Evolutionary conservation across 768 basidiomycete genomes (phyloP).

Genomic region (Collybia sp.): DNA sequence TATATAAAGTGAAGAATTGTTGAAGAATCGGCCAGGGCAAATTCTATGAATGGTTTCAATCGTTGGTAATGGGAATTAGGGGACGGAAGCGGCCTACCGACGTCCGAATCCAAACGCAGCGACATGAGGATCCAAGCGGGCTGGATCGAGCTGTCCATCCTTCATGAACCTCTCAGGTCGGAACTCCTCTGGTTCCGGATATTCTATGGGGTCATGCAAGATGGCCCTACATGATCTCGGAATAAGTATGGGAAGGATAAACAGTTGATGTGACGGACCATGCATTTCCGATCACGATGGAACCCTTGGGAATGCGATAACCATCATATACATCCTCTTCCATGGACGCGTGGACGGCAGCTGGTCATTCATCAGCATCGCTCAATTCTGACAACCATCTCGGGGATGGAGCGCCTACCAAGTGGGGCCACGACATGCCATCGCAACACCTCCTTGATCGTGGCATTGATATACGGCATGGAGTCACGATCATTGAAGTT

Average conservation of each 20-base stretch:
- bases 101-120: constrained; percentile 9
- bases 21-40: constrained; percentile 21
- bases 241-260: background rate
- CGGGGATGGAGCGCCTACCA: constrained; percentile 3
- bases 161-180: constrained; percentile 7
- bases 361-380: too few relatives aligned
- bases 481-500: constrained; percentile 28
- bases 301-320: constrained; percentile 10
- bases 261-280: constrained; percentile 2
- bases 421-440: constrained; percentile 19
- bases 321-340: constrained; percentile 9
- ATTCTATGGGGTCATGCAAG: constrained; percentile 2
- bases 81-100: background rate
- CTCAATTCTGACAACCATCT: background rate
- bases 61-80: background rate
- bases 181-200: constrained; percentile 7
- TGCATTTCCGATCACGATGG: constrained; percentile 8
- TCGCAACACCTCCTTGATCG: constrained; percentile 31
- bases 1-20: constrained; percentile 16
- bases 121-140: constrained; percentile 2
- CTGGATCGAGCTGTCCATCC: background rate
- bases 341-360: constrained; percentile 4
- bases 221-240: background rate
- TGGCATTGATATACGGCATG: constrained; percentile 30
- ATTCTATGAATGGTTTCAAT: constrained; percentile 6